phyloP scores from a whole-genome alignment of 2,329 filamentous ascomycete species.

The Talaromyces sp. region DNA sequence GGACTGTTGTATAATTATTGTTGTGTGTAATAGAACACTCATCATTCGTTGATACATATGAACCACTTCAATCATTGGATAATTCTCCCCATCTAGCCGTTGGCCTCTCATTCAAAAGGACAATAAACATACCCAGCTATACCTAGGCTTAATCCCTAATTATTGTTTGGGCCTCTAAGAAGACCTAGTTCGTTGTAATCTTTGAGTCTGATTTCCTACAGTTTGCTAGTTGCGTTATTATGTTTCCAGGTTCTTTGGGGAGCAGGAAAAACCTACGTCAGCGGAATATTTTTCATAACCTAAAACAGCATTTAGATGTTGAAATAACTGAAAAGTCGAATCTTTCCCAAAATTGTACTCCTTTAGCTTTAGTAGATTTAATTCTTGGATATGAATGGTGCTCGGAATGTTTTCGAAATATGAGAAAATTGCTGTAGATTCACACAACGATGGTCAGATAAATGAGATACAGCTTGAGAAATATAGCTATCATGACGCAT shows the following conservation, averaged over 20 bases:
- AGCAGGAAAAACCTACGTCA: constrained; percentile 2
- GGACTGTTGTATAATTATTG: too few species aligned
- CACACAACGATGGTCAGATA: background rate
- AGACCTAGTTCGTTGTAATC: background rate
- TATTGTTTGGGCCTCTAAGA: background rate
- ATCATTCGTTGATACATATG: too few species aligned
- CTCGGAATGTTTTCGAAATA: background rate
- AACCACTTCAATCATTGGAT: background rate
- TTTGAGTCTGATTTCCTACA: constrained; percentile 9
- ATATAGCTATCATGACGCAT: background rate
- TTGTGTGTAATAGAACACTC: too few species aligned
- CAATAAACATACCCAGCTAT: background rate
- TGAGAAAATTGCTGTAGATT: background rate
- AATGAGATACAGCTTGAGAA: background rate
- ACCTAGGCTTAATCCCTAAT: background rate
- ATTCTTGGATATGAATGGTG: background rate
- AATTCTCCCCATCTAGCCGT: background rate
- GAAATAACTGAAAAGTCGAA: background rate
- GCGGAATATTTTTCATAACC: background rate
- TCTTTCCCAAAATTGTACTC: background rate
- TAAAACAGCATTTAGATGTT: background rate
- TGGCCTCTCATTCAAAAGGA: background rate
- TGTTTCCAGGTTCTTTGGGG: background rate
- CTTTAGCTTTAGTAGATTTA: background rate
- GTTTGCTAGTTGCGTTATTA: background rate